Conservation (phyloP, 805 yeast species). For the Monosporozyma unispora region DNA sequence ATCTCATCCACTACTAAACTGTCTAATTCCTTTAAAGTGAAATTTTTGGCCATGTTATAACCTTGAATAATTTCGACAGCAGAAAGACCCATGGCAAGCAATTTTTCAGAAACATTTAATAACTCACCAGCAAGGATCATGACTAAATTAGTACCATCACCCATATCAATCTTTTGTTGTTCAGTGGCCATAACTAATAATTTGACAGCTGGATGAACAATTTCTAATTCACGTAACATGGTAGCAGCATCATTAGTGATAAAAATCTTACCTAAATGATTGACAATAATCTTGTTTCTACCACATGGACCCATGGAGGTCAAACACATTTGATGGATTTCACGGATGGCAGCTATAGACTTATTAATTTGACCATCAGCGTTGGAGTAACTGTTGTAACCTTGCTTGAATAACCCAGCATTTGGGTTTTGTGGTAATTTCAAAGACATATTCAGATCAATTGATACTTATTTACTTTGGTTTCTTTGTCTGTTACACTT, state of each 20-base stretch:
- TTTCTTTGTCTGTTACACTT: not conserved
- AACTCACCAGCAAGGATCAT: constrained; percentile 89
- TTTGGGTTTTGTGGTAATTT: constrained; percentile 89
- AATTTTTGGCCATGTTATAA: constrained; percentile 75
- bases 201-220: constrained; percentile 96
- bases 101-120: constrained; percentile 75
- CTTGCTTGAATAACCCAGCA: constrained; percentile 90
- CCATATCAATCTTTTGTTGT: constrained; percentile 96
- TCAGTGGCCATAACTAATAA: constrained; percentile 91
- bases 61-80: constrained; percentile 93
- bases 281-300: constrained; percentile 89
- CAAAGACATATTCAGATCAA: constrained; percentile 55
- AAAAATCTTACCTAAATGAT: constrained; percentile 74
- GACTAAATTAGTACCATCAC: constrained; percentile 90
- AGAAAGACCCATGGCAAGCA: constrained; percentile 74
- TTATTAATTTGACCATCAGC: constrained; percentile 92
- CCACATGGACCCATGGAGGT: constrained; percentile 98
- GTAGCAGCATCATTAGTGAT: constrained; percentile 98
- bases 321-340: constrained; percentile 81
- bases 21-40: constrained; percentile 60
- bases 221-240: constrained; percentile 84
- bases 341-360: constrained; percentile 90
- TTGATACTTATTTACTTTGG: not conserved
- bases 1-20: constrained; percentile 48
- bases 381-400: constrained; percentile 76